Percentiles rank a stretch among this genome's conserved stretches.
Evolutionary conservation across 1,284 basidiomycete genomes (phyloP).

Genomic region (Rhodofomes roseus): DNA sequence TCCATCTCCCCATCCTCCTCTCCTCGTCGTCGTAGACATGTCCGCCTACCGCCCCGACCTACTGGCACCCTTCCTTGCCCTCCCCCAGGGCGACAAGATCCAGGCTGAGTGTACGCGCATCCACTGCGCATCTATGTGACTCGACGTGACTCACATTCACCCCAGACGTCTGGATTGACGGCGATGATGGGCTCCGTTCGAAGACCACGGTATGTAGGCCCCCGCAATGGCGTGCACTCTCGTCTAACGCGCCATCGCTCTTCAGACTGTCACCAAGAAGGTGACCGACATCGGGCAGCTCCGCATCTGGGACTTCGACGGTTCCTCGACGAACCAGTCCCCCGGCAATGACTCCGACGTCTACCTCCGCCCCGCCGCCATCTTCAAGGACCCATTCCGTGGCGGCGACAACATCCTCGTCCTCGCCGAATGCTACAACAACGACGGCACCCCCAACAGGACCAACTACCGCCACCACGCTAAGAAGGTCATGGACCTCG

Average conservation of each 20-base stretch:
- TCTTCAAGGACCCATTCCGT: slow-evolving; percentile 99
- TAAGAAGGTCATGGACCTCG: slow-evolving; percentile 91
- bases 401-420: slow-evolving; percentile 97
- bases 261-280: slow-evolving; percentile 77
- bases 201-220: slow-evolving; percentile 79
- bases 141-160: slow-evolving; percentile 22
- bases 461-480: slow-evolving; percentile 93
- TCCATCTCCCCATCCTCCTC: slow-evolving; percentile 8
- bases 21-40: slow-evolving; percentile 20
- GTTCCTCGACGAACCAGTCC: slow-evolving; percentile 95
- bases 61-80: slow-evolving; percentile 81
- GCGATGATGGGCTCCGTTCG: slow-evolving; percentile 86
- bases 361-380: slow-evolving; percentile 94
- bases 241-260: background rate
- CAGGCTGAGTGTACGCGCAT: slow-evolving; percentile 81
- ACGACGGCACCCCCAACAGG: slow-evolving; percentile 96
- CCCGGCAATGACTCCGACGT: slow-evolving; percentile 95
- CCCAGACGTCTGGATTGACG: slow-evolving; percentile 94
- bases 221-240: background rate
- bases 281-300: slow-evolving; percentile 85
- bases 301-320: slow-evolving; percentile 99
- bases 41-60: slow-evolving; percentile 72
- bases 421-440: slow-evolving; percentile 97
- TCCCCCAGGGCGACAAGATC: slow-evolving; percentile 82
- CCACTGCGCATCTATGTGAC: background rate